Conservation (phyloP, 768 basidiomycete genomes). For the Polyporus arcularius region DNA sequence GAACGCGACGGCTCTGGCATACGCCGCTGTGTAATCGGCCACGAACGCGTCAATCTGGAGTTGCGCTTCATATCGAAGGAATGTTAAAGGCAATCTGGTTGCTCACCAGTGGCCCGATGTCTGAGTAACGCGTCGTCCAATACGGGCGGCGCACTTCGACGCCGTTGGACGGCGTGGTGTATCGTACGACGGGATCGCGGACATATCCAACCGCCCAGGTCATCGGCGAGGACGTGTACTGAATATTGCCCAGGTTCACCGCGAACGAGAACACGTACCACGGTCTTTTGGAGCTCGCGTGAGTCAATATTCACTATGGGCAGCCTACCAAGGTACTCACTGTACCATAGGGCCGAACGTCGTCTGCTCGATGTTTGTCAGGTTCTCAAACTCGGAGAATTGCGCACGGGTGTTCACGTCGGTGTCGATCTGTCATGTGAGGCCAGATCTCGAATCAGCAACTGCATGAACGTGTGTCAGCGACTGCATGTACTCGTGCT, state of each 20-base stretch:
- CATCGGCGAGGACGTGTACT: slow-evolving; percentile 15
- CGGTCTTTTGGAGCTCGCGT: not conserved
- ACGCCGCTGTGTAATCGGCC: slow-evolving; percentile 21
- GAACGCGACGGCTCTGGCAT: slow-evolving; percentile 18
- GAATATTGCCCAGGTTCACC: slow-evolving; percentile 26
- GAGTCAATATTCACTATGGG: not conserved
- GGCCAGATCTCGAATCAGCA: not conserved
- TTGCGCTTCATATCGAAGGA: not conserved
- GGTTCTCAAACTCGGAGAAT: slow-evolving; percentile 18
- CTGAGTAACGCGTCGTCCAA: slow-evolving; percentile 12
- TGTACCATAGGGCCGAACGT: slow-evolving; percentile 15
- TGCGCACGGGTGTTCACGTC: slow-evolving; percentile 20
- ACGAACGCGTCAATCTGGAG: slow-evolving; percentile 25
- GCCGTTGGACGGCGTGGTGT: slow-evolving; percentile 10
- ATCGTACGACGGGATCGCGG: slow-evolving; percentile 26
- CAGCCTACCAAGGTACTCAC: slow-evolving; percentile 4
- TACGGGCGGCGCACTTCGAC: slow-evolving; percentile 20
- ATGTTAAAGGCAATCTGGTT: too few relatives aligned
- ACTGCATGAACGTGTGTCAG: too few relatives aligned
- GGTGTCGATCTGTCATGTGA: slow-evolving; percentile 8
- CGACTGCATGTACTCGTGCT: too few relatives aligned
- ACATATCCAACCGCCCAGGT: slow-evolving; percentile 30
- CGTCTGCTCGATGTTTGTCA: slow-evolving; percentile 11
- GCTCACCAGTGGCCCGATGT: not conserved
- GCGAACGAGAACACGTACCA: slow-evolving; percentile 28